Evolutionary conservation across 192 early-diverging fungal genomes (phyloP), one percentile per base, ranked within the genome.

Genomic region (Coemansia sp.): DNA sequence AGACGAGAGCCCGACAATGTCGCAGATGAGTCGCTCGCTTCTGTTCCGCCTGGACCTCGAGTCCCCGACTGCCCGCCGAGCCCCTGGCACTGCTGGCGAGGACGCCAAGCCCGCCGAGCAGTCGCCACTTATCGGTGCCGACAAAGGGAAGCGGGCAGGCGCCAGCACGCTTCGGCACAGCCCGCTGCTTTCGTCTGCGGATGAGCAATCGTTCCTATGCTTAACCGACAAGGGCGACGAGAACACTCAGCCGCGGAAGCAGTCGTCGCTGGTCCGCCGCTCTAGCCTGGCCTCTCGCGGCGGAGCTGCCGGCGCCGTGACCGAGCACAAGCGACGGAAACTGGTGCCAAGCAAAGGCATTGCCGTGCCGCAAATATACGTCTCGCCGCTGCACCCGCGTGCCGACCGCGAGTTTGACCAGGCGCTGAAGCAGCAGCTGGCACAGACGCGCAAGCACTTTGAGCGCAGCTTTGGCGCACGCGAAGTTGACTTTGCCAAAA

Each of bases 401-500:
- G 50, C 33, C 9, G 69, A 64, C 46, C 48, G 21, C 16, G 66
- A 55, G 6, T 54, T 69, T 19, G 68, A 72, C 18, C 32, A 30
- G 14, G 29, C 28, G 18, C 45, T 75, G 3, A 38, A 43, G n/a
- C 66, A 58, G 12, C 66, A 81, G 60, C 64, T 81, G 19, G 60
- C 62, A 29, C 60, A 53, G 44, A 61, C 49, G 8, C 69, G 63
- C 28, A 55, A 46, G n/a, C 60, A 69, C 47, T 75, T 81, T 67
- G 71, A 64, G 46, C 29, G 68, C 62, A 65, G 67, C 47, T 82
- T 82, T 68, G 80, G 73, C 5, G 64, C 67, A 1, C 67, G 64
- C 16, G 81, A 82, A 60, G 64, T 59, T 1, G 80, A 80, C 33
- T 84, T 86, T 77, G 56, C 68, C 16, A 56, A 65, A 29, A 73